A percentile compares a stretch with the other conserved stretches of the same genome.
Conservation (phyloP, 352 stramenopile genomes). For the Globisporangium cylindrosporum region DNA sequence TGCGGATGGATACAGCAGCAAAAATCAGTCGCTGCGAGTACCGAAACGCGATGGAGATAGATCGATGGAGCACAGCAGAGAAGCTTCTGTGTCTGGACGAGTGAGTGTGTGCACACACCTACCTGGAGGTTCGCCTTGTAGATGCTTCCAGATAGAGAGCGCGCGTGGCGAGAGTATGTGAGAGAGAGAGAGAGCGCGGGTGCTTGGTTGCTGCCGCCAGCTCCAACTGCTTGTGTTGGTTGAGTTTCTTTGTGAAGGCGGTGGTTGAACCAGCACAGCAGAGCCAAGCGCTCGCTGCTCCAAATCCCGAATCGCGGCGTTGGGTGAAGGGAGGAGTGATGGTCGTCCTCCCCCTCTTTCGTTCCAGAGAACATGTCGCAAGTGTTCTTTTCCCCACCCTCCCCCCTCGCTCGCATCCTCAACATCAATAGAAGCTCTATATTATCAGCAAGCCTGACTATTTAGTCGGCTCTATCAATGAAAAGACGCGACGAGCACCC, state of each 20-base stretch:
- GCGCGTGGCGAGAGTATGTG: no score
- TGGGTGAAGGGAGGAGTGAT: conserved; percentile 11
- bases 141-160: not conserved
- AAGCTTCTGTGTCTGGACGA: not conserved
- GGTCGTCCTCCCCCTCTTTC: not conserved
- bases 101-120: not conserved
- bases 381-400: conserved; percentile 10
- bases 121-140: not conserved
- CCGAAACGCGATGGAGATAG: not conserved
- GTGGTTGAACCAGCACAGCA: conserved; percentile 8
- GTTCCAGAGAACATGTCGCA: conserved; percentile 10
- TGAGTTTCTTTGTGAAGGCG: conserved; percentile 9
- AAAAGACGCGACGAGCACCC: no score
- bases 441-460: no score
- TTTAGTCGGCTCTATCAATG: no score
- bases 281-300: conserved; percentile 1
- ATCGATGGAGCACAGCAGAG: not conserved
- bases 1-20: conserved; percentile 1
- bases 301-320: not conserved
- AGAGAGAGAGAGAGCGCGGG: not conserved
- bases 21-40: not conserved
- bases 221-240: not conserved
- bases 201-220: not conserved
- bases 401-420: not conserved
- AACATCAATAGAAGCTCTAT: no score